phyloP scores from a whole-genome alignment of 1,284 basidiomycete genomes.

The Exobasidium rhododendri region DNA sequence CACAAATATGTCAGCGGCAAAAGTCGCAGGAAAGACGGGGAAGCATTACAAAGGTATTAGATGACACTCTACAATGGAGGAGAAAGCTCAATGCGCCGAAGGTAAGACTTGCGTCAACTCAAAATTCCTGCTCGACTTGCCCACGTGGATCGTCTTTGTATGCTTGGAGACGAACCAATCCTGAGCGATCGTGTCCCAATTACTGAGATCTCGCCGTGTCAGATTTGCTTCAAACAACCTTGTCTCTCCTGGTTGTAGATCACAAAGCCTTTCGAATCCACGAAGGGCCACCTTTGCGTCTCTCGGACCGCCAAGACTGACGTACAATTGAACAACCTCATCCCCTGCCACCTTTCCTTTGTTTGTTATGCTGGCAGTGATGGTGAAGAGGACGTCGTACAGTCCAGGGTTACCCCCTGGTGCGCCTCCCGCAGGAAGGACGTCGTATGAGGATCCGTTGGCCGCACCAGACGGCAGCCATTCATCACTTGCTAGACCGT shows the following conservation, averaged over 20 bases:
- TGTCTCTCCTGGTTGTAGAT: conserved; percentile 24
- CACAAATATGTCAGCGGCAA: too few species aligned
- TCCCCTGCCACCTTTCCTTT: conserved; percentile 54
- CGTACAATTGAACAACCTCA: conserved; percentile 58
- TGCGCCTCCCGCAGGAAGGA: conserved; percentile 5
- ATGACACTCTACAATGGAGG: neutral
- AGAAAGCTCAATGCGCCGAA: neutral
- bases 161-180: conserved; percentile 26
- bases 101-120: neutral
- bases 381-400: conserved; percentile 59
- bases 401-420: conserved; percentile 12
- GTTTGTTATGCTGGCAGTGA: conserved; percentile 57
- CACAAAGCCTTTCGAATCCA: conserved; percentile 38
- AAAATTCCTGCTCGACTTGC: conserved; percentile 2
- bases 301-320: conserved; percentile 22
- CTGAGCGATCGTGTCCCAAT: conserved; percentile 24
- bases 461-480: neutral
- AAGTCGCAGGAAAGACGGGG: too few species aligned
- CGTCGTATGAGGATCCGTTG: neutral
- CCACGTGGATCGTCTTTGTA: conserved; percentile 8
- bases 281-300: conserved; percentile 29
- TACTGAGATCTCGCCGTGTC: conserved; percentile 26
- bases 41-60: too few species aligned
- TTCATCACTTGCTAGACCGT: neutral
- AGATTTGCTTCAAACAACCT: conserved; percentile 26